A percentile compares a stretch with the other conserved stretches of the same genome.
These are phyloP conservation scores for Hebeloma cylindrosporum DNA, from an alignment of 768 basidiomycete species.

Conservation along the genomic window DNA sequence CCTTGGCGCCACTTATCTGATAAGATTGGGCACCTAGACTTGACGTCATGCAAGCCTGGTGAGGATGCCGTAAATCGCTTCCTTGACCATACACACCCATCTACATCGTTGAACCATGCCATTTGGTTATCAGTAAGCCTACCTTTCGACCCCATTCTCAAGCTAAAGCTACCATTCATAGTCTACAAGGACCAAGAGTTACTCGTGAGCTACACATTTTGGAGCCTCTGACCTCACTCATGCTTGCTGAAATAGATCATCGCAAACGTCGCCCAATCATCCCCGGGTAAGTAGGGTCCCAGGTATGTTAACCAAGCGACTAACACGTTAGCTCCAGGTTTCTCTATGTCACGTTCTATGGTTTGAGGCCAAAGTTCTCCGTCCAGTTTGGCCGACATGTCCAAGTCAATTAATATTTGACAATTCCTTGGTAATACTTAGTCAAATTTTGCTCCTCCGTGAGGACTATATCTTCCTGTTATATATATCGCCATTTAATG, in stretches of 20 bases:
- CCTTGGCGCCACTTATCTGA: too few species aligned
- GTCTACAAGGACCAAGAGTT: conserved; percentile 28
- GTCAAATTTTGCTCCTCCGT: neutral
- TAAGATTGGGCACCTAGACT: too few species aligned
- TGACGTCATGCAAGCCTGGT: too few species aligned
- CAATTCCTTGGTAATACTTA: too few species aligned
- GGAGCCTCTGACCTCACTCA: neutral
- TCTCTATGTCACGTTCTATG: conserved; percentile 36
- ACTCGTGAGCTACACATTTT: conserved; percentile 17
- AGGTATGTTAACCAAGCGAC: conserved; percentile 3
- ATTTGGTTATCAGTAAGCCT: conserved; percentile 16
- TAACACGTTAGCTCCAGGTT: conserved; percentile 19
- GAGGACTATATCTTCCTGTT: neutral
- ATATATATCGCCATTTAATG: too few species aligned
- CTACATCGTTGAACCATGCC: conserved; percentile 18
- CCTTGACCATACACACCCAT: neutral
- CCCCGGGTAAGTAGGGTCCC: conserved; percentile 25
- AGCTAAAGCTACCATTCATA: conserved; percentile 2
- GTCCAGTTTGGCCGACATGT: conserved; percentile 34
- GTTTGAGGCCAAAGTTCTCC: conserved; percentile 31
- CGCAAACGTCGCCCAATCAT: conserved; percentile 33
- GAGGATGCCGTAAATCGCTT: too few species aligned
- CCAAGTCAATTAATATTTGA: conserved; percentile 25
- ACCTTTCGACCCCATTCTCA: neutral
- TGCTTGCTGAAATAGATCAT: conserved; percentile 20